Conservation (phyloP, 1,284 basidiomycete genomes). For the Ustilago bromivora region DNA sequence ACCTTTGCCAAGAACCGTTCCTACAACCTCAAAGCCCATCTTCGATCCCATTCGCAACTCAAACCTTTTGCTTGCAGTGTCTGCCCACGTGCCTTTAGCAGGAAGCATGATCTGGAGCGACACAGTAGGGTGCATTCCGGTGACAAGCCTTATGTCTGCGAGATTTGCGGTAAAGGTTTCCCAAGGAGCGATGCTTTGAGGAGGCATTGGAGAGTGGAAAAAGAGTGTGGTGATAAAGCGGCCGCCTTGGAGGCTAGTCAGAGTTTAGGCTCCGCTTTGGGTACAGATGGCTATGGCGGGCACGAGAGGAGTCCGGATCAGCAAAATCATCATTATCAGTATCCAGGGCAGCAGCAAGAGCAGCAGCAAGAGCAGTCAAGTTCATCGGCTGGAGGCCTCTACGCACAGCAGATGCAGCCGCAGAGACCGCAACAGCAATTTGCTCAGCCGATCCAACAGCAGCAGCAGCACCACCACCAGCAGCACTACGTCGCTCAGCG, state of each 20-base stretch:
- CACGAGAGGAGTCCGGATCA: constrained; percentile 43
- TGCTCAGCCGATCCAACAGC: constrained; percentile 8
- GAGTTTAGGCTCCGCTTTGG: constrained; percentile 30
- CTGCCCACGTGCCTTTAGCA: constrained; percentile 65
- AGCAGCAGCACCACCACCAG: constrained; percentile 26
- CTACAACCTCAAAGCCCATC: constrained; percentile 66
- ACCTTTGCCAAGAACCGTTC: constrained; percentile 66
- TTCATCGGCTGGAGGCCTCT: background rate
- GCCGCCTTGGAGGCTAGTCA: constrained; percentile 58
- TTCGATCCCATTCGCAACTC: constrained; percentile 62
- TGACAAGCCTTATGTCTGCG: constrained; percentile 68
- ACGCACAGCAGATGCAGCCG: constrained; percentile 26
- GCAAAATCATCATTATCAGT: constrained; percentile 26
- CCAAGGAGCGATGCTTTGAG: constrained; percentile 67
- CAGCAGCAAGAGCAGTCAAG: background rate
- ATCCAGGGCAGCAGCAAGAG: constrained; percentile 9
- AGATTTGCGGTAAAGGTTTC: constrained; percentile 67
- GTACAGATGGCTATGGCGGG: constrained; percentile 16
- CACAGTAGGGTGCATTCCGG: constrained; percentile 68
- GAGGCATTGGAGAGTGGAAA: constrained; percentile 66
- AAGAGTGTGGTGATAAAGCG: constrained; percentile 62
- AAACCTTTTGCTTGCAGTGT: constrained; percentile 66
- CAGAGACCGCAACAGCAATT: constrained; percentile 7
- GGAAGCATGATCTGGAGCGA: constrained; percentile 68
- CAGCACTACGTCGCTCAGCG: constrained; percentile 17